These are phyloP conservation scores for Striga asiatica DNA, from an alignment of 257 asterid genomes.

Conservation along the genomic window DNA sequence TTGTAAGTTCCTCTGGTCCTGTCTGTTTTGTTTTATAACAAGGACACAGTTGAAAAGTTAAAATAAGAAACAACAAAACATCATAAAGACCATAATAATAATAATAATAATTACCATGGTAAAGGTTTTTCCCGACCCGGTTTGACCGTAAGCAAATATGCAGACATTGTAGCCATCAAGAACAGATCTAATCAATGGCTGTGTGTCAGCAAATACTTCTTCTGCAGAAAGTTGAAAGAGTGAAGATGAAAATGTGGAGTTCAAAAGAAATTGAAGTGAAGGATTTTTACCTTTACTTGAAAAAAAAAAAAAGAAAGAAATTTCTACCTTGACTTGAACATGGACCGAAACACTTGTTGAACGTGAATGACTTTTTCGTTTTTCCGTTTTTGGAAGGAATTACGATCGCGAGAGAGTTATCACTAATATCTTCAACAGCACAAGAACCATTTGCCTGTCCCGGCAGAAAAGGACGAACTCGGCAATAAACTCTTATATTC, in stretches of 20 bases:
- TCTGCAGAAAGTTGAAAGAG: neutral
- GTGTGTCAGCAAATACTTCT: constrained; percentile 3
- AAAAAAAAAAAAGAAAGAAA: too few relatives aligned
- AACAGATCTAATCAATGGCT: neutral
- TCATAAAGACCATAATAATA: neutral
- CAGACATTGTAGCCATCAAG: constrained; percentile 2
- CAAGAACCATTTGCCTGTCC: neutral
- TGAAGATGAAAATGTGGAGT: neutral
- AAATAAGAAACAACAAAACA: neutral
- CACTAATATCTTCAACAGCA: neutral
- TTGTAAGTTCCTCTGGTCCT: neutral
- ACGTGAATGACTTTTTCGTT: neutral
- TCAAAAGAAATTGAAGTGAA: too few relatives aligned
- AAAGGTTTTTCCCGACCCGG: constrained; percentile 2
- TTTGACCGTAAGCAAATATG: constrained; percentile 8
- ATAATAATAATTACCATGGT: neutral
- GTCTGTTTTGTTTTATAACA: neutral
- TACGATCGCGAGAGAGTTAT: neutral
- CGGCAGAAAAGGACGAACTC: constrained; percentile 1
- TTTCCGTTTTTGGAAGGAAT: neutral
- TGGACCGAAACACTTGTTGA: neutral
- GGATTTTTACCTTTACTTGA: too few relatives aligned
- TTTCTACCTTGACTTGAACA: neutral
- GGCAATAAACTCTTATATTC: constrained; percentile 4
- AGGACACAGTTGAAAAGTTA: neutral